A percentile compares a stretch with the other conserved stretches of the same genome.
Conservation (phyloP, 31 red algal species). For the Bonnemaisonia californica region DNA sequence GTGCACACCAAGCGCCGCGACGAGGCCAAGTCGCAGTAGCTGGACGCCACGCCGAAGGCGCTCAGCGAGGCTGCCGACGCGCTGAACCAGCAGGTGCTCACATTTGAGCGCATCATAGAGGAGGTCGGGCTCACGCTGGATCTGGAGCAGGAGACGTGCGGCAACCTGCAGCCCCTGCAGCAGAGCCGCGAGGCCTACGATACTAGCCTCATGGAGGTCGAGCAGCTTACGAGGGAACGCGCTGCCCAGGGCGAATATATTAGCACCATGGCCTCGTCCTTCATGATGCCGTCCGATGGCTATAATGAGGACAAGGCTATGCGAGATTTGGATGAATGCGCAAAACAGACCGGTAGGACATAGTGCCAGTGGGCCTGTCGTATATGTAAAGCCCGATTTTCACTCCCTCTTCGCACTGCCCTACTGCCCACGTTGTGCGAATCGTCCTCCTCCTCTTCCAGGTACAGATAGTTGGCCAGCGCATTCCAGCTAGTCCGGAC, state of each 20-base stretch:
- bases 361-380: no score
- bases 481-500: not conserved
- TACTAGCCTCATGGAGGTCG: conserved; percentile 31
- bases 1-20: conserved; percentile 3
- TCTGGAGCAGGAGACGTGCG: conserved; percentile 42
- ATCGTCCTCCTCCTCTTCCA: not conserved
- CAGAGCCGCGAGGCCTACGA: conserved; percentile 54
- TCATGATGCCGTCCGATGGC: conserved; percentile 64
- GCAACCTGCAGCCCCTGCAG: conserved; percentile 33
- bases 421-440: not conserved
- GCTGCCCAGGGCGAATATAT: conserved; percentile 55
- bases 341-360: conserved; percentile 56
- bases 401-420: not conserved
- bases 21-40: conserved; percentile 3
- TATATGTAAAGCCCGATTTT: not conserved
- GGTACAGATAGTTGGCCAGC: not conserved
- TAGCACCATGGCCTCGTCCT: conserved; percentile 51
- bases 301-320: conserved; percentile 68
- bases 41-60: conserved; percentile 15
- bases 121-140: conserved; percentile 63
- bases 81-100: conserved; percentile 40
- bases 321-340: conserved; percentile 61
- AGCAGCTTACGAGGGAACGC: conserved; percentile 33
- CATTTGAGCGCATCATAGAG: conserved; percentile 72
- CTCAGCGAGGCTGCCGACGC: conserved; percentile 47